phyloP scores from a whole-genome alignment of 352 stramenopile genomes.

The Phytophthora foliorum region DNA sequence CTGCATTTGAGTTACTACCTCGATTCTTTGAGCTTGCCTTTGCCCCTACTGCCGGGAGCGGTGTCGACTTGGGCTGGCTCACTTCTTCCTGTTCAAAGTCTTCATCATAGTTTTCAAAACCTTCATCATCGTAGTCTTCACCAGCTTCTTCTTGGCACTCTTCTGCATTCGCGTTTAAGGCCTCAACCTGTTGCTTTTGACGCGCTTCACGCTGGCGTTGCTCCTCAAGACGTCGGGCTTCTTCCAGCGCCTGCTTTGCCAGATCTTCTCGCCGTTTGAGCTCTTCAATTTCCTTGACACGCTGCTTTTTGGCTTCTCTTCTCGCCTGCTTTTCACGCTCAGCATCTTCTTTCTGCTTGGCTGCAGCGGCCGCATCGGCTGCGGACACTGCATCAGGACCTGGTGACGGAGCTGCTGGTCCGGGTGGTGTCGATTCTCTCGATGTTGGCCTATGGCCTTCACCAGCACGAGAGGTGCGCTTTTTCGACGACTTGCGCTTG shows the following conservation, averaged over 20 bases:
- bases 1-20: constrained; percentile 13
- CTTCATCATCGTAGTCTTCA: constrained; percentile 74
- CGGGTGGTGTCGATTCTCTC: constrained; percentile 14
- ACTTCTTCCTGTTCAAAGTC: constrained; percentile 59
- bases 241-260: constrained; percentile 53
- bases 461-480: constrained; percentile 38
- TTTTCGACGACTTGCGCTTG: constrained; percentile 57
- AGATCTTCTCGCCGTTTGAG: constrained; percentile 60
- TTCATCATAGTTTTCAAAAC: constrained; percentile 76
- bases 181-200: constrained; percentile 59
- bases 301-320: constrained; percentile 65
- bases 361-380: constrained; percentile 17
- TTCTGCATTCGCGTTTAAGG: constrained; percentile 77
- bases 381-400: constrained; percentile 15
- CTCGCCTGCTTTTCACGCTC: constrained; percentile 50
- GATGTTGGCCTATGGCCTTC: background rate
- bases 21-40: constrained; percentile 36
- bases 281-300: constrained; percentile 64
- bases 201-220: constrained; percentile 53
- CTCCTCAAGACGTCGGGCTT: constrained; percentile 57
- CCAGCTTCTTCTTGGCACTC: constrained; percentile 71
- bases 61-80: constrained; percentile 38
- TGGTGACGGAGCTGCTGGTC: constrained; percentile 12
- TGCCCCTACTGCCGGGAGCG: constrained; percentile 11
- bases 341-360: constrained; percentile 49